These are phyloP conservation scores for Coriolopsis trogii DNA, from an alignment of 1,284 basidiomycete species.

Conservation along the genomic window DNA sequence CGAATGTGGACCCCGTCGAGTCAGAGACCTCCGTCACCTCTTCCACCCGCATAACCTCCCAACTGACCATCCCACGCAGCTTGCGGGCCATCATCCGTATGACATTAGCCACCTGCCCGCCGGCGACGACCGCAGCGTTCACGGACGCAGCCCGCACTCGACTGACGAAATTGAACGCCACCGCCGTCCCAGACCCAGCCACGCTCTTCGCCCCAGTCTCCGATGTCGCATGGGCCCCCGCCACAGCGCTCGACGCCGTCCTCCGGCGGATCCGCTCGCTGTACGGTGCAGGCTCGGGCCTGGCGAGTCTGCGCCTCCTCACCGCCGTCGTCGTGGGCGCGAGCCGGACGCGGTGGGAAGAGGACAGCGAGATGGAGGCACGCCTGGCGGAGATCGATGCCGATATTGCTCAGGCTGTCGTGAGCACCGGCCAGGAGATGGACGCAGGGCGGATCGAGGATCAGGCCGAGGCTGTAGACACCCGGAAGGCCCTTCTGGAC, in stretches of 20 bases:
- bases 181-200: slow-evolving; percentile 37
- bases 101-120: slow-evolving; percentile 65
- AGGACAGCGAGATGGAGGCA: slow-evolving; percentile 56
- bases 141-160: slow-evolving; percentile 61
- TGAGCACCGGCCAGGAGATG: slow-evolving; percentile 75
- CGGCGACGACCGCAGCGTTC: slow-evolving; percentile 60
- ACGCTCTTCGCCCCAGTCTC: slow-evolving; percentile 47
- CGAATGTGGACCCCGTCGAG: slow-evolving; percentile 72
- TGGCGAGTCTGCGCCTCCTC: slow-evolving; percentile 59
- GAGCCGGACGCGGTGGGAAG: slow-evolving; percentile 61
- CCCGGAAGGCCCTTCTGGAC: slow-evolving; percentile 48
- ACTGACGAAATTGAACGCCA: slow-evolving; percentile 54
- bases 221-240: slow-evolving; percentile 44
- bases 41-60: background rate
- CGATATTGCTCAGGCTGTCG: slow-evolving; percentile 78
- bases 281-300: slow-evolving; percentile 77
- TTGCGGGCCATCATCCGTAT: slow-evolving; percentile 69
- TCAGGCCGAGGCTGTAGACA: slow-evolving; percentile 46
- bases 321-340: slow-evolving; percentile 59
- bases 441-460: slow-evolving; percentile 56
- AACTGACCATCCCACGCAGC: slow-evolving; percentile 39
- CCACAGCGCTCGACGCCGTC: slow-evolving; percentile 50
- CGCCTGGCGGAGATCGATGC: slow-evolving; percentile 65
- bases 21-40: slow-evolving; percentile 37
- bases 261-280: slow-evolving; percentile 62